Evolutionary conservation across 2,329 filamentous ascomycete species (phyloP), one percentile per base, ranked within the genome.

Genomic region (Diatrype stigma): DNA sequence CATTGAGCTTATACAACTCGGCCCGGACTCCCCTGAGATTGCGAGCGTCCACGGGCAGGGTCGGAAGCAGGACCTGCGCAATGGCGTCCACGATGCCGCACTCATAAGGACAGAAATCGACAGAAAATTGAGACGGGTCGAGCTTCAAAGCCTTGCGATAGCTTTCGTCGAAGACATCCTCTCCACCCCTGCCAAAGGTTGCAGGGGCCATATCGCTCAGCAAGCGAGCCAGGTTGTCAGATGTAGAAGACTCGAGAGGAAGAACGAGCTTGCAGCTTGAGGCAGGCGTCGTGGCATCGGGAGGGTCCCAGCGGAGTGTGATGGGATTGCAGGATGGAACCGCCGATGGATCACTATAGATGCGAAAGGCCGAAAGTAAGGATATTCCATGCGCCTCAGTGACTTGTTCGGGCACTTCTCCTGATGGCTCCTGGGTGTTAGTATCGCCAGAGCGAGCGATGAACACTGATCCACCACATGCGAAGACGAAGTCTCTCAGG

Each of bases 1-100:
- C 74, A 56, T 84, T 83, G 17, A 84, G 62, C 53, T 82, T 82
- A 60, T 81, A 82, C 2, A 84, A 63, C 63, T 84, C 78, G 0
- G 79, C 79, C 3, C 63, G 64, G 1, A 83, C 63, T 6, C 70
- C 70, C 0, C 65, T 57, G 3, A 60, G 52, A 2, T 56, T 66
- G 0, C 69, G 68, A 1, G 45, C 16, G 3, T 54, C 21, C 10
- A 7, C 48, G 16, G 32, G 3, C 3, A 57, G 19, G 42, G 44
- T 61, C 0, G 65, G 69, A 10, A 79, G 60, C 0, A 84, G 67
- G 0, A 70, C 52, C 48, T 81, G 74, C 1, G 70, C 70, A 11
- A 82, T 62, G 0, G 67, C 64, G 48, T 81, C 73, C 2, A 84
- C 57, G n/a, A 85, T 79, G 0, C 79, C 77, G 6, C 69, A 58